Percentiles rank a stretch among this genome's conserved stretches.
Conservation (phyloP, 257 asterid genomes). For the Capsicum baccatum region DNA sequence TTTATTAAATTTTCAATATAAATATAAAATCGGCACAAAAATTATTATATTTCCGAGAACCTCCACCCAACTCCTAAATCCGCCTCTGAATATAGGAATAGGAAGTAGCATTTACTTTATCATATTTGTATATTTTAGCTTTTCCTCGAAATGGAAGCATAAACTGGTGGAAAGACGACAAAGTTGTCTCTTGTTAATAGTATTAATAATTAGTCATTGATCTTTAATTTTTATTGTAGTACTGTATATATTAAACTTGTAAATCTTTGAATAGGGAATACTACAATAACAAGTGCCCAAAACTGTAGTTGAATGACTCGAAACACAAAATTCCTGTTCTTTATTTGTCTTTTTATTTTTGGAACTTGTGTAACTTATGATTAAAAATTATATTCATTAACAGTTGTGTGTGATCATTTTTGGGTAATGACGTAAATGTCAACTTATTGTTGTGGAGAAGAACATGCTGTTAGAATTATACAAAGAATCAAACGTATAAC, state of each 20-base stretch:
- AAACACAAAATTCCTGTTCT: constrained; percentile 40
- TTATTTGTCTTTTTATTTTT: constrained; percentile 39
- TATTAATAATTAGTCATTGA: background rate
- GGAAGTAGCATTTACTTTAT: background rate
- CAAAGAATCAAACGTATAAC: background rate
- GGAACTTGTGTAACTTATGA: constrained; percentile 39
- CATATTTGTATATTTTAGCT: constrained; percentile 8
- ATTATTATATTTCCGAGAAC: too few relatives aligned
- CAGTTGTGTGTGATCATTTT: background rate
- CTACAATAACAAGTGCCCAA: constrained; percentile 28
- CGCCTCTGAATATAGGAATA: too few relatives aligned
- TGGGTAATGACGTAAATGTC: constrained; percentile 10
- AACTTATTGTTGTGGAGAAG: background rate
- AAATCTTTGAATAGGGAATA: constrained; percentile 29
- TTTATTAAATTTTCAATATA: too few relatives aligned
- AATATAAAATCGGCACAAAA: too few relatives aligned
- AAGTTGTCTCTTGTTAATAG: constrained; percentile 30
- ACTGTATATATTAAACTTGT: background rate
- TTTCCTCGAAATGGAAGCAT: constrained; percentile 12
- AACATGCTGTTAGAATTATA: background rate
- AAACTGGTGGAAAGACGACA: constrained; percentile 20
- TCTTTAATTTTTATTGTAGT: background rate
- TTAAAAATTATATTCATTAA: background rate
- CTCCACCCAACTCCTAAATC: too few relatives aligned
- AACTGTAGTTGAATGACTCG: constrained; percentile 37